A percentile compares a stretch with the other conserved stretches of the same genome.
Evolutionary conservation across 176 grass and related monocot genomes (phyloP).

Genomic region (Poa annua): DNA sequence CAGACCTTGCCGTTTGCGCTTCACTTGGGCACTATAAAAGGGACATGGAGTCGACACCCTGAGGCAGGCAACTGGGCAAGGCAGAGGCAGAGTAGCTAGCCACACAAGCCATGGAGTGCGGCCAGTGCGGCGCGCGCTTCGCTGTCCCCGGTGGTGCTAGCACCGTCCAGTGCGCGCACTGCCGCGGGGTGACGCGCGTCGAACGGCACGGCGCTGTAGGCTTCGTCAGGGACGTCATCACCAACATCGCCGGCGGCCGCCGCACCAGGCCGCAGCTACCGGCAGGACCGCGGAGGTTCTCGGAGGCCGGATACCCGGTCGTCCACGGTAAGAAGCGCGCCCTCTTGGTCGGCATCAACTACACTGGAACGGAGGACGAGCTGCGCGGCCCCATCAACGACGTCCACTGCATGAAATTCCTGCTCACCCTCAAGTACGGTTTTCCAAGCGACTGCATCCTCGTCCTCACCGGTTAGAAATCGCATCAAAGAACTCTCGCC

Average conservation of each 20-base stretch:
- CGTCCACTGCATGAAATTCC: conserved; percentile 70
- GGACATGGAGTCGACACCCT: not conserved
- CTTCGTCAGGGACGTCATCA: conserved; percentile 4
- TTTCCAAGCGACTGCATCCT: conserved; percentile 62
- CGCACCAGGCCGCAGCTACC: not conserved
- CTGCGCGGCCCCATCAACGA: conserved; percentile 74
- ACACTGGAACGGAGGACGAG: conserved; percentile 37
- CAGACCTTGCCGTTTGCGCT: not conserved
- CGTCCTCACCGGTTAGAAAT: conserved; percentile 53
- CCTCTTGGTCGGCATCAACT: conserved; percentile 76
- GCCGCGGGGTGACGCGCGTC: conserved; percentile 51
- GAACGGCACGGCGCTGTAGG: not conserved
- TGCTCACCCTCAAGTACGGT: conserved; percentile 61
- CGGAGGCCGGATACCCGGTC: conserved; percentile 35
- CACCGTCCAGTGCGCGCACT: conserved; percentile 55
- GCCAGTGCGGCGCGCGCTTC: conserved; percentile 38
- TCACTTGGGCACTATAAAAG: conserved; percentile 10
- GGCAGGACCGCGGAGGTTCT: not conserved
- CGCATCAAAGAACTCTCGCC: not conserved
- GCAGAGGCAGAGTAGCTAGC: not conserved
- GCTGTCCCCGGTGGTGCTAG: conserved; percentile 27
- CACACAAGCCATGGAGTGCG: conserved; percentile 30
- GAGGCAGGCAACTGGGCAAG: not conserved
- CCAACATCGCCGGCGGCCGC: conserved; percentile 1
- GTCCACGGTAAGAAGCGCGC: conserved; percentile 73